Conservation (phyloP, 345 rosid species). For the Pugionium dolabratum region DNA sequence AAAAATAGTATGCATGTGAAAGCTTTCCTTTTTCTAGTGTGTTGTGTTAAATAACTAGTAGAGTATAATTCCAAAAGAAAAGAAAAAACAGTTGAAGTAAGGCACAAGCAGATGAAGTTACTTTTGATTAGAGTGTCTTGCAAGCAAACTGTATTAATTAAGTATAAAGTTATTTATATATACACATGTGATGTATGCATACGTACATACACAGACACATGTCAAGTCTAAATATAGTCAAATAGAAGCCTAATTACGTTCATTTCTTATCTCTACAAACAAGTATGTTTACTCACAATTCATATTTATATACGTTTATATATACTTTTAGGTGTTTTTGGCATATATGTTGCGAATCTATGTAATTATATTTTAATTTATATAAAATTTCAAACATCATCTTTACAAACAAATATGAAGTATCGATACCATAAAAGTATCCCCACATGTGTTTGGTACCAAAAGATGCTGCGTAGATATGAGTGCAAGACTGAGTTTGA, state of each 20-base stretch:
- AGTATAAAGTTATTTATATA: background rate
- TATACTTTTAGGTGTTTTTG: background rate
- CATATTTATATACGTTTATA: no score
- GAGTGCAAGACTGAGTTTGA: conserved; percentile 37
- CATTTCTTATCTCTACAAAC: background rate
- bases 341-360: background rate
- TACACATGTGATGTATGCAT: background rate
- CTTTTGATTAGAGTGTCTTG: conserved; percentile 29
- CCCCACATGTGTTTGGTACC: conserved; percentile 41
- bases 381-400: background rate
- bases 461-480: conserved; percentile 40
- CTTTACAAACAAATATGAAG: conserved; percentile 24
- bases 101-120: conserved; percentile 28
- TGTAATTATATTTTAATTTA: background rate
- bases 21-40: conserved; percentile 12
- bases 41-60: background rate
- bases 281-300: no score
- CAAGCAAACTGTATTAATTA: conserved; percentile 29
- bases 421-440: conserved; percentile 31
- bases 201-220: conserved; percentile 2
- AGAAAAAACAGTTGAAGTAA: conserved; percentile 29
- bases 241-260: background rate
- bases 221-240: background rate
- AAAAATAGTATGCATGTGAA: conserved; percentile 22
- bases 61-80: background rate